These are phyloP conservation scores for Silene uniflora DNA, from an alignment of 148 eudicot genomes.

Conservation along the genomic window DNA sequence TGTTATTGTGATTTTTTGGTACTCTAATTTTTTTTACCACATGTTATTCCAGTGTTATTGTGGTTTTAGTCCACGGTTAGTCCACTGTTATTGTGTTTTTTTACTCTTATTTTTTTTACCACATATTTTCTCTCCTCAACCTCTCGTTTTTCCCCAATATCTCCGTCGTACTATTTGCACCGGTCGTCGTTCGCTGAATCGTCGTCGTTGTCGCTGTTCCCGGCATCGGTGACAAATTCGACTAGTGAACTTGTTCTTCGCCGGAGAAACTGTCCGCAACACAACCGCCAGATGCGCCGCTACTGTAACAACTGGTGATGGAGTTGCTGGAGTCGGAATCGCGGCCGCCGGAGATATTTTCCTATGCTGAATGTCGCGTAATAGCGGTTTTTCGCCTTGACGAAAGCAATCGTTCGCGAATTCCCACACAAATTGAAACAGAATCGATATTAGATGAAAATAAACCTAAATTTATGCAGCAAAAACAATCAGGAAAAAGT, in stretches of 20 bases:
- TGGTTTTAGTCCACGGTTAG: too few relatives aligned
- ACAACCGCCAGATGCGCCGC: conserved; percentile 33
- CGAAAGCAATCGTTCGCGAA: conserved; percentile 71
- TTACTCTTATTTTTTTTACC: too few relatives aligned
- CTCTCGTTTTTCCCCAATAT: conserved; percentile 68
- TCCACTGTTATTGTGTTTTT: too few relatives aligned
- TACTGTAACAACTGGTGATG: conserved; percentile 18
- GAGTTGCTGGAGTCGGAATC: conserved; percentile 4
- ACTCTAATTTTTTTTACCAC: too few relatives aligned
- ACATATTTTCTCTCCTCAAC: conserved; percentile 54
- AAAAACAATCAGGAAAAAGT: too few relatives aligned
- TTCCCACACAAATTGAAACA: conserved; percentile 45
- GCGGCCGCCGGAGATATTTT: conserved; percentile 37
- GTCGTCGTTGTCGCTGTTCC: conserved; percentile 8
- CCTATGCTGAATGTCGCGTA: conserved; percentile 72
- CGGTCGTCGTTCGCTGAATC: conserved; percentile 5
- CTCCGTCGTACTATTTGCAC: conserved; percentile 34
- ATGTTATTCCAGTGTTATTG: too few relatives aligned
- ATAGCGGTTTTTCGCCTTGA: conserved; percentile 54
- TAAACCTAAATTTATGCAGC: too few relatives aligned
- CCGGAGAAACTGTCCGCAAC: conserved; percentile 32
- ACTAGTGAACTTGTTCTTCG: conserved; percentile 69
- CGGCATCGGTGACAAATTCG: conserved; percentile 54
- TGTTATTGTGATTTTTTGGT: too few relatives aligned
- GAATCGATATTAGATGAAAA: not conserved